Evolutionary conservation across 108 stramenopile genomes (phyloP).

Genomic region (Craspedostauros australis): DNA sequence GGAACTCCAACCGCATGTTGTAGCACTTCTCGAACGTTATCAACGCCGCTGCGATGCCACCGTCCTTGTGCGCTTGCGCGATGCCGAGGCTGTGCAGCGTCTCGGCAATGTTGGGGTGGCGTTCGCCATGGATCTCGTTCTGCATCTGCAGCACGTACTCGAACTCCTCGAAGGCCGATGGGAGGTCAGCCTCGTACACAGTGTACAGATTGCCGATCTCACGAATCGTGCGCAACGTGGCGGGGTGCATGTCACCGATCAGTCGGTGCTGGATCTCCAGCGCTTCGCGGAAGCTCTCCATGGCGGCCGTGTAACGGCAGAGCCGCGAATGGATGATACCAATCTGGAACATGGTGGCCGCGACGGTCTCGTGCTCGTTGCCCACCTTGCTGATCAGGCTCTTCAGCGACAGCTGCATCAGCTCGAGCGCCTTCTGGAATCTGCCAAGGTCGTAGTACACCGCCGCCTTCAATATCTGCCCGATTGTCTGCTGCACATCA

Average conservation of each 20-base stretch:
- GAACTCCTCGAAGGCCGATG: slow-evolving; percentile 38
- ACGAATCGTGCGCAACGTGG: slow-evolving; percentile 52
- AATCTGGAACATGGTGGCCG: slow-evolving; percentile 54
- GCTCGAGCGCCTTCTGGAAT: slow-evolving; percentile 42
- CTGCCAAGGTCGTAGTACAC: slow-evolving; percentile 47
- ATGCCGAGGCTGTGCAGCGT: slow-evolving; percentile 54
- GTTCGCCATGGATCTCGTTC: slow-evolving; percentile 41
- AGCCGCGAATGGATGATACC: slow-evolving; percentile 46
- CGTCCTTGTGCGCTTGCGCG: slow-evolving; percentile 48
- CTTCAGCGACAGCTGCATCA: slow-evolving; percentile 49
- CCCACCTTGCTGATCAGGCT: slow-evolving; percentile 41
- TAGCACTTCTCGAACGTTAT: slow-evolving; percentile 49
- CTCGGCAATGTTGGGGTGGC: slow-evolving; percentile 57
- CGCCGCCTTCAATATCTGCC: slow-evolving; percentile 53
- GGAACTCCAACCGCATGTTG: slow-evolving; percentile 60
- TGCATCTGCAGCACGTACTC: slow-evolving; percentile 39
- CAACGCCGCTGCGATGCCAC: slow-evolving; percentile 35
- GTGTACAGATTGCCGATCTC: slow-evolving; percentile 52
- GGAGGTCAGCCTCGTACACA: slow-evolving; percentile 32
- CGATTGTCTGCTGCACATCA: slow-evolving; percentile 57
- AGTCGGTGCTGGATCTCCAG: slow-evolving; percentile 40
- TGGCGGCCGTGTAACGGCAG: slow-evolving; percentile 47
- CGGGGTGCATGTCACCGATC: slow-evolving; percentile 45
- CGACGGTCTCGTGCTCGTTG: slow-evolving; percentile 48
- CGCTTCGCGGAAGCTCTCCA: slow-evolving; percentile 39